Evolutionary conservation across 768 basidiomycete genomes (phyloP).

Genomic region (Naganishia vaughanmartiniae): DNA sequence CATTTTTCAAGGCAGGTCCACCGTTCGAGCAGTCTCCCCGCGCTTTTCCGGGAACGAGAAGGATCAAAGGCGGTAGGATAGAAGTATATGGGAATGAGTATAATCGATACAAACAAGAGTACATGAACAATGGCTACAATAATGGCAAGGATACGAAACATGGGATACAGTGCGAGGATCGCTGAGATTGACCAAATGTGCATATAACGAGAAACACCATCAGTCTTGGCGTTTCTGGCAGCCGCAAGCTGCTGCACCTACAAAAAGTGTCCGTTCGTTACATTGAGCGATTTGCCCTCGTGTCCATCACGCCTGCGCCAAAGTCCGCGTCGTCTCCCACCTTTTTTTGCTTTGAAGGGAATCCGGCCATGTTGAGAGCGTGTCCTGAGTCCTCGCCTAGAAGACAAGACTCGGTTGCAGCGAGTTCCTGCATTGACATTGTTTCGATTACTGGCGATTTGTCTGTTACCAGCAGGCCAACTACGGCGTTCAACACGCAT

Average conservation of each 20-base stretch:
- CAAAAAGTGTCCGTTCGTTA: neutral
- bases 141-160: neutral
- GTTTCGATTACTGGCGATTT: slow-evolving; percentile 14
- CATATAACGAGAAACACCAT: neutral
- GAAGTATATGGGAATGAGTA: no score
- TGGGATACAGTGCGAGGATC: neutral
- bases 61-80: no score
- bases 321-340: neutral
- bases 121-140: neutral
- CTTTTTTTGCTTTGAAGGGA: neutral
- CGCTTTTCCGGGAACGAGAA: no score
- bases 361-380: neutral
- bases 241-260: neutral
- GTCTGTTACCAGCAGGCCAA: slow-evolving; percentile 40
- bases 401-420: neutral
- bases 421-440: slow-evolving; percentile 24
- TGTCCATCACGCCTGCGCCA: neutral
- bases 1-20: no score
- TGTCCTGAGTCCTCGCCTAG: no score
- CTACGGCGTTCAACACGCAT: slow-evolving; percentile 42
- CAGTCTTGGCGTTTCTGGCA: neutral
- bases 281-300: neutral
- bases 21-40: no score
- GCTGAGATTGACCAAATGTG: neutral
- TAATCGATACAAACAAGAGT: slow-evolving; percentile 4